These are phyloP conservation scores for Komagataella pseudopastoris DNA, from an alignment of 805 yeast genomes.

Conservation along the genomic window DNA sequence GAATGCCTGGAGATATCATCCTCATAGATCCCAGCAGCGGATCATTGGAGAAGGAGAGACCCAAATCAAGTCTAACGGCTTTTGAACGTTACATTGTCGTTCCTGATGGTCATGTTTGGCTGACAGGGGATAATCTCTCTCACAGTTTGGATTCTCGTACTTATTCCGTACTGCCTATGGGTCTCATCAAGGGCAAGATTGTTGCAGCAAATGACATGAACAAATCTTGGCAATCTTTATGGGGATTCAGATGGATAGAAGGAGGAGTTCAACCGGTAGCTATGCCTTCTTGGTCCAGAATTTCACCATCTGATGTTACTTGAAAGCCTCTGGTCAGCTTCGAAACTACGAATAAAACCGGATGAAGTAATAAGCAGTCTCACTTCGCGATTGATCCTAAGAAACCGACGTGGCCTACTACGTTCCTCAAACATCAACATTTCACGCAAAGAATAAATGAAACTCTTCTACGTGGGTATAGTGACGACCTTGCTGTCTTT, in stretches of 20 bases:
- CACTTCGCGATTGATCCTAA: not conserved
- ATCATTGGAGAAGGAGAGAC: slow-evolving; percentile 21
- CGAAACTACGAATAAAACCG: not conserved
- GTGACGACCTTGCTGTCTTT: not conserved
- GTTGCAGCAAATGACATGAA: slow-evolving; percentile 51
- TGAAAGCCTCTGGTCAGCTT: not conserved
- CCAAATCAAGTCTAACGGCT: slow-evolving; percentile 10
- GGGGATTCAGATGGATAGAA: slow-evolving; percentile 41
- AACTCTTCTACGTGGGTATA: not conserved
- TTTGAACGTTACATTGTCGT: slow-evolving; percentile 51
- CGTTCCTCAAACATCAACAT: not conserved
- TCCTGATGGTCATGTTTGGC: slow-evolving; percentile 95
- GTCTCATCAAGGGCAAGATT: slow-evolving; percentile 74
- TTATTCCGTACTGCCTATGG: slow-evolving; percentile 86
- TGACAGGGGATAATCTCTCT: slow-evolving; percentile 86
- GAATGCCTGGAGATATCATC: slow-evolving; percentile 89
- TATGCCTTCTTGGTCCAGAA: not conserved
- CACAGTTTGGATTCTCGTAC: slow-evolving; percentile 83
- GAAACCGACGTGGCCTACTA: not conserved
- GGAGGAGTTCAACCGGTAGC: not conserved
- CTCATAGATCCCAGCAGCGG: slow-evolving; percentile 66
- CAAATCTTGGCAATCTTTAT: slow-evolving; percentile 25
- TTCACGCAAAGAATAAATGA: not conserved
- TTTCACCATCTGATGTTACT: not conserved
- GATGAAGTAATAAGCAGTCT: not conserved